Base-by-base conservation (phyloP, 129 eudicot genomes). In the Apium graveolens region DNA sequence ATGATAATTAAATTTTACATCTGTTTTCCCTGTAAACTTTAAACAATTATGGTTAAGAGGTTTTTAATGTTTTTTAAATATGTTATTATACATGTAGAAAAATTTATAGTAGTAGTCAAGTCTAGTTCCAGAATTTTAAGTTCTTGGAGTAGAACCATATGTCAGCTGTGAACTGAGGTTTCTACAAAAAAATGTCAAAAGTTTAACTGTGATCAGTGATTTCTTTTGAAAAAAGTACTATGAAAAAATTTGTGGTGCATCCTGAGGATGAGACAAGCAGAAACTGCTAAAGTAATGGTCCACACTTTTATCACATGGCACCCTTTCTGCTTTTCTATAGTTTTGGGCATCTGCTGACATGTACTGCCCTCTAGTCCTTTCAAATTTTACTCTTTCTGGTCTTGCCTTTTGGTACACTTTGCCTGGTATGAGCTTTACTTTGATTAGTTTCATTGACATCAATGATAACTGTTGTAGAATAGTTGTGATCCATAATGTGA, bases 261-360 rank as follows among this genome's bases (percentile, higher is more conserved):
- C 53, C 39, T 44, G 3, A 7, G 10, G 60, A 74, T 74, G 77
- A 44, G 77, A 74, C 57, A 74, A 26, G 32, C 32, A 48, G 78
- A 75, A 75, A 38, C 45, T 49, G 78, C 68, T 38, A 49, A 75
- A 75, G 31, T 14, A 39, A 17, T 75, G 66, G 78, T 46, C 78
- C 66, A 24, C 45, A 75, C 66, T 34, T 75, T 75, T 49, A 75
- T 49, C 66, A 51, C 78, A 75, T 75, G 78, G 26, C 38, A 32
- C 5, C 3, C 53, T 46, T 74, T 31, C 20, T 74, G 63, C 78
- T 74, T 74, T 74, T 31, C 74, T 74, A 31, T 5, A 27, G 77
- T 74, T 73, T 73, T 29, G 39, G 26, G 21, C 77, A 74, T 43
- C 60, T 74, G 20, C 77, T 74, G 60, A 74, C 77, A 44, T 73